Percentiles rank a stretch among this genome's conserved stretches.
phyloP scores from a whole-genome alignment of 352 stramenopile genomes.

The Pythium chondricola region DNA sequence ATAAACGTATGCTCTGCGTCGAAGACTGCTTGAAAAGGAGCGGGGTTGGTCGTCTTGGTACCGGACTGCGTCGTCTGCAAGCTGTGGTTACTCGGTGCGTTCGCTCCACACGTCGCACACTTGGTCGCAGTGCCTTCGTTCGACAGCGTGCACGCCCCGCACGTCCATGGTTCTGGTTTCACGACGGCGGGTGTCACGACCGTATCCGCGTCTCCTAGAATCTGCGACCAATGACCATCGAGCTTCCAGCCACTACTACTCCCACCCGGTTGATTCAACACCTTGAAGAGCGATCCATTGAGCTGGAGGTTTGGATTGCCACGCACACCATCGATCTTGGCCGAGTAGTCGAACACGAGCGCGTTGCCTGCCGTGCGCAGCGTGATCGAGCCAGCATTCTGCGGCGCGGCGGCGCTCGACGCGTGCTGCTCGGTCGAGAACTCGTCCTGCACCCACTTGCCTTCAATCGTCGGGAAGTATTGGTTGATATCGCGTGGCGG shows the following conservation, averaged over 20 bases:
- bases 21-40: constrained; percentile 61
- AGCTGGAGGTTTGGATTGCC: constrained; percentile 45
- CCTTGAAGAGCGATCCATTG: constrained; percentile 42
- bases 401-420: constrained; percentile 18
- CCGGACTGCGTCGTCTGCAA: constrained; percentile 24
- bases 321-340: constrained; percentile 44
- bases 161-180: constrained; percentile 46
- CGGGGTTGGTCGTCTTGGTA: constrained; percentile 61
- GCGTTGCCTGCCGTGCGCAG: constrained; percentile 50
- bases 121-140: constrained; percentile 55
- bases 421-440: constrained; percentile 55
- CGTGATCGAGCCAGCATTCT: constrained; percentile 67
- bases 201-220: constrained; percentile 30
- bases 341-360: constrained; percentile 55
- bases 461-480: constrained; percentile 60
- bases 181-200: constrained; percentile 12
- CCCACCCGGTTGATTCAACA: background rate
- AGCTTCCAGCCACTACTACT: constrained; percentile 41
- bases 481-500: constrained; percentile 25
- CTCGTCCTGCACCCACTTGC: constrained; percentile 78
- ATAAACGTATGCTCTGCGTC: constrained; percentile 61
- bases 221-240: constrained; percentile 74
- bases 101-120: constrained; percentile 69
- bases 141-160: constrained; percentile 68
- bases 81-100: constrained; percentile 33